A percentile compares a stretch with the other conserved stretches of the same genome.
These are phyloP conservation scores for Phytopythium sindhum DNA, from an alignment of 352 stramenopile species.

Conservation along the genomic window DNA sequence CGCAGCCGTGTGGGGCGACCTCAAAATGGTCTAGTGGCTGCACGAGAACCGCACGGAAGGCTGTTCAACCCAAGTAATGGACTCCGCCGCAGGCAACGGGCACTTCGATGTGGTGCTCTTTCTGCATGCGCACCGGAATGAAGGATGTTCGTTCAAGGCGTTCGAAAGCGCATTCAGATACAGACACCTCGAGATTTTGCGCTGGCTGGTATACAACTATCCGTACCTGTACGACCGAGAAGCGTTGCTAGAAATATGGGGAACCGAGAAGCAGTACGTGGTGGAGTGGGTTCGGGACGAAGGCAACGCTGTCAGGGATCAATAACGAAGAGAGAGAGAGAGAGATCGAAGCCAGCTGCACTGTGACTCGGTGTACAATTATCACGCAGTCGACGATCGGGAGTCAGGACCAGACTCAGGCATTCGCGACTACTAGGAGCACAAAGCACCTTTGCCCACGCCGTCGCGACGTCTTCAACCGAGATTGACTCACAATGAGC, in stretches of 20 bases:
- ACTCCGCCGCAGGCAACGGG: slow-evolving; percentile 29
- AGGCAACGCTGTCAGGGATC: neutral
- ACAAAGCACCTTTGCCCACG: too few relatives aligned
- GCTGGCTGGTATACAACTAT: slow-evolving; percentile 35
- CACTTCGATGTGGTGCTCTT: slow-evolving; percentile 31
- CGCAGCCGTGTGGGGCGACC: neutral
- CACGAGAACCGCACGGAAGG: slow-evolving; percentile 25
- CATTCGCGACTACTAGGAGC: too few relatives aligned
- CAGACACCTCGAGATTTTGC: slow-evolving; percentile 20
- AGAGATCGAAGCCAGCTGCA: too few relatives aligned
- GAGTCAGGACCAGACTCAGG: too few relatives aligned
- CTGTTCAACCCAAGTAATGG: slow-evolving; percentile 31
- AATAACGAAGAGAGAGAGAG: neutral
- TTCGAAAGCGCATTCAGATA: slow-evolving; percentile 21
- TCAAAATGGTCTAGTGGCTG: slow-evolving; percentile 22
- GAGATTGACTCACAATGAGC: too few relatives aligned
- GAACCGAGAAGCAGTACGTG: neutral
- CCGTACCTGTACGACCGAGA: slow-evolving; percentile 9
- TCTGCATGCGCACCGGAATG: slow-evolving; percentile 22
- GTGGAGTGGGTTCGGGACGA: neutral
- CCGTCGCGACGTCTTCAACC: too few relatives aligned
- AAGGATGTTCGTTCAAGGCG: slow-evolving; percentile 20
- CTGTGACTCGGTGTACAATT: too few relatives aligned
- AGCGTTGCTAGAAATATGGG: neutral
- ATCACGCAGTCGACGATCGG: too few relatives aligned